Percentiles rank a stretch among this genome's conserved stretches.
Evolutionary conservation across 495 filamentous ascomycete genomes (phyloP).

Genomic region (Penicillium dipodomyicola): DNA sequence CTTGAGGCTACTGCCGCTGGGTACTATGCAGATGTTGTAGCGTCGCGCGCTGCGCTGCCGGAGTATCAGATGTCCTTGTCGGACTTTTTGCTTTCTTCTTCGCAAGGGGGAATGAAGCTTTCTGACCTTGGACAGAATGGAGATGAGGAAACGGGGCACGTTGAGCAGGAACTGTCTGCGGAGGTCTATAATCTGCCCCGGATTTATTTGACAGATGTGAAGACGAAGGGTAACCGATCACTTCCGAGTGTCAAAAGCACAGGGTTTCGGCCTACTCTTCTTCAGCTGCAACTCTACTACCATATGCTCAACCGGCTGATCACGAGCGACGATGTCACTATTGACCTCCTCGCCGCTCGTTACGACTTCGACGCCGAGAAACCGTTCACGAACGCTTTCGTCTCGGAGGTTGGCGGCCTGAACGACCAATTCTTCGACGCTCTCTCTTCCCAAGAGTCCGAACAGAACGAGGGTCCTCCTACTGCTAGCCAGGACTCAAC

Average conservation of each 20-base stretch:
- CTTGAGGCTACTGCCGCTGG: conserved; percentile 55
- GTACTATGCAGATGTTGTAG: conserved; percentile 37
- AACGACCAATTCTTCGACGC: conserved; percentile 57
- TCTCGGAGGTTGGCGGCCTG: conserved; percentile 70
- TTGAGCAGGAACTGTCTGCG: conserved; percentile 17
- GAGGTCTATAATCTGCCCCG: conserved; percentile 34
- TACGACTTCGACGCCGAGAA: conserved; percentile 63
- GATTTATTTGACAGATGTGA: conserved; percentile 83
- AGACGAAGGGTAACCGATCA: conserved; percentile 66
- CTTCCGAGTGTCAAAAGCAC: conserved; percentile 60
- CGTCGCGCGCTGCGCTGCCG: conserved; percentile 37
- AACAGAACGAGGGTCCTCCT: conserved; percentile 28
- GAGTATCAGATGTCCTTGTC: conserved; percentile 56
- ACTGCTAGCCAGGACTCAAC: conserved; percentile 48
- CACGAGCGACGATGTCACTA: conserved; percentile 64
- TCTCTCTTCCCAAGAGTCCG: conserved; percentile 32
- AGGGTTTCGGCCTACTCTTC: conserved; percentile 70
- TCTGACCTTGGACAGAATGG: conserved; percentile 28
- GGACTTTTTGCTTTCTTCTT: conserved; percentile 47
- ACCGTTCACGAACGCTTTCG: conserved; percentile 74
- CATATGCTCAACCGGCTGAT: conserved; percentile 75
- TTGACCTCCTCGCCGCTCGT: conserved; percentile 61
- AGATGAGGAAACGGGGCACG: conserved; percentile 1
- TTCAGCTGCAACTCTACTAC: conserved; percentile 91
- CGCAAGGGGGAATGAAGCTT: conserved; percentile 39